A percentile compares a stretch with the other conserved stretches of the same genome.
Evolutionary conservation across 306 rosid genomes (phyloP).

Genomic region (Medicago truncatula): MtrunA17r5.0-ANR NC_053048.1:564501-565000

Average conservation of each 20-base stretch:
- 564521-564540: slow-evolving; percentile 46
- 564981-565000: not conserved
- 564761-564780: not conserved
- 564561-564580: slow-evolving; percentile 80
- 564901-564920: slow-evolving; percentile 48
- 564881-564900: slow-evolving; percentile 25
- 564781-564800: not conserved
- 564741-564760: not conserved
- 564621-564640: slow-evolving; percentile 75
- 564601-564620: slow-evolving; percentile 86
- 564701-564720: not conserved
- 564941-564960: not conserved
- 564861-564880: not conserved
- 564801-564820: not conserved
- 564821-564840: not conserved
- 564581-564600: slow-evolving; percentile 91
- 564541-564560: slow-evolving; percentile 76
- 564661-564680: slow-evolving; percentile 66
- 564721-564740: not conserved
- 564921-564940: slow-evolving; percentile 49
- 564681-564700: slow-evolving; percentile 48
- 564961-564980: no score
- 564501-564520: not conserved
- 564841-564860: slow-evolving; percentile 14
- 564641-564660: slow-evolving; percentile 78